Evolutionary conservation across 257 asterid genomes (phyloP).

Genomic region (Solanum bulbocastanum): DNA sequence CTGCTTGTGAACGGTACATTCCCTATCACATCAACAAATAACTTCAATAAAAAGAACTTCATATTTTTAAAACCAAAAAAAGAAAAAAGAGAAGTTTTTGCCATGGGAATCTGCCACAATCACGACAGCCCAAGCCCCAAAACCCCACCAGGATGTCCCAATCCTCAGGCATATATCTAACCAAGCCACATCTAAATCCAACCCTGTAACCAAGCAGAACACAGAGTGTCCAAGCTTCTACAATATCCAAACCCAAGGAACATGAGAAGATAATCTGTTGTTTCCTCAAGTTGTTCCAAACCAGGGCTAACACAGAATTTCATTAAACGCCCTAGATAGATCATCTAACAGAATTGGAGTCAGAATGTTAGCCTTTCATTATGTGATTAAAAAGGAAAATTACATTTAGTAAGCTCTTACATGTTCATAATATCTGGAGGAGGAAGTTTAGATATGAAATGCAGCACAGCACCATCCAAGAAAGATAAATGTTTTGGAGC

Average conservation of each 20-base stretch:
- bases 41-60: neutral
- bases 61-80: neutral
- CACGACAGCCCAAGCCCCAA: neutral
- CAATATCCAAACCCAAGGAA: neutral
- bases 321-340: neutral
- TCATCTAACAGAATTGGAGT: neutral
- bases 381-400: neutral
- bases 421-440: conserved; percentile 61
- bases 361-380: neutral
- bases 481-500: conserved; percentile 83
- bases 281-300: neutral
- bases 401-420: conserved; percentile 36
- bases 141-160: neutral
- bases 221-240: neutral
- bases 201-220: neutral
- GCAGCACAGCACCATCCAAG: conserved; percentile 74
- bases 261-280: neutral
- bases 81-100: neutral
- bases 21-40: neutral
- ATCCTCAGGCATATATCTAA: neutral
- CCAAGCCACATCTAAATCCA: neutral
- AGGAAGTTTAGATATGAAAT: conserved; percentile 81
- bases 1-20: neutral
- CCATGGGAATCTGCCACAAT: neutral
- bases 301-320: neutral